Evolutionary conservation across 345 rosid genomes (phyloP), one percentile per base, ranked within the genome.

Genomic region (Murraya paniculata): DNA sequence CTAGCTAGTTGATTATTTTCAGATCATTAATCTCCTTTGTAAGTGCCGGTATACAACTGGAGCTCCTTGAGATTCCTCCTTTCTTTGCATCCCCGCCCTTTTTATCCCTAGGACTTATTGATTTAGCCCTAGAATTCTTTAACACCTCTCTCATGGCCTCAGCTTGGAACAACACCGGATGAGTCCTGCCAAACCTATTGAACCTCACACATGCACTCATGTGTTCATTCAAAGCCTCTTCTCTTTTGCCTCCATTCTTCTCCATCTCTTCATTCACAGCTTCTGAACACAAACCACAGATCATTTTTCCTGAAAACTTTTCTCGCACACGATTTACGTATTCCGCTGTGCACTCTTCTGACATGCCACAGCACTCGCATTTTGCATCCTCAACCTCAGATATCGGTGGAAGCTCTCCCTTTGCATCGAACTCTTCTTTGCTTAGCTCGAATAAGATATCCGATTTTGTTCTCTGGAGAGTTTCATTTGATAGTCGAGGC

Each of bases 321-420:
- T 75, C 85, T 4, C 93, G 84, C 31, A 93, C 86, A 0, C 82
- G 86, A 35, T 80, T 83, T 18, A 88, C 82, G 78, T 93, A 95
- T 86, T 91, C 94, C 0, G 85, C 80, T 13, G 98, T 91, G 83
- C 91, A 95, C 85, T 93, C 98, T 85, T 95, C 97, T 7, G 89
- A 89, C 95, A 95, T 86, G 68, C 97, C 98, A 72, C 98, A 95
- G 70, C 98, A 93, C 86, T 95, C 98, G 48, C 98, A 93, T 81
- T 88, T 90, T 11, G 92, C 95, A 71, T 93, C 94, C 81, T 88
- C 92, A 4, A 90, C 88, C 83, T 93, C 98, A 0, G 92, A 73
- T 64, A 91, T 89, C 1, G 90, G 75, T 9, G 87, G 68, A 38
- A 85, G 86, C 36, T 71, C 57, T 18, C 57, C 70, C 33, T 38